A percentile compares a stretch with the other conserved stretches of the same genome.
Evolutionary conservation across 805 yeast genomes (phyloP).

Genomic region (Schwanniomyces polymorphus): DNA sequence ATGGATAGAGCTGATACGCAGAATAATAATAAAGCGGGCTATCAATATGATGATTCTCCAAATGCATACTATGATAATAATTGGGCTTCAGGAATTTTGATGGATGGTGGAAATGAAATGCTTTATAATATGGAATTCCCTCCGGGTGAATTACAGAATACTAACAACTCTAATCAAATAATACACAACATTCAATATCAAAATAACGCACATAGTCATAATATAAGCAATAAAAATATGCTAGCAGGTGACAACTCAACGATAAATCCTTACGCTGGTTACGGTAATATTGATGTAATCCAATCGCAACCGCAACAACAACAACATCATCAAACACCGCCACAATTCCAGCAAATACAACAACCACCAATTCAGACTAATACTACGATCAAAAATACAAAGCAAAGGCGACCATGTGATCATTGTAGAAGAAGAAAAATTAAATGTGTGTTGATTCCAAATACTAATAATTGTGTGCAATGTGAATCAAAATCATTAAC

Average conservation of each 20-base stretch:
- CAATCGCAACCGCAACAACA: background rate
- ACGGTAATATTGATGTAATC: background rate
- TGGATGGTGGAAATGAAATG: slow-evolving; percentile 30
- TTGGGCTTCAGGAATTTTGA: slow-evolving; percentile 35
- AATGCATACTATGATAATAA: slow-evolving; percentile 19
- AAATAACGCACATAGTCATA: slow-evolving; percentile 19
- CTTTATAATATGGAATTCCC: slow-evolving; percentile 34
- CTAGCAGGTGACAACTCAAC: background rate
- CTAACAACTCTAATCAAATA: slow-evolving; percentile 17
- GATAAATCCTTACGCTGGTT: background rate
- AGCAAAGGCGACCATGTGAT: slow-evolving; percentile 71
- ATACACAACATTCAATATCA: slow-evolving; percentile 33
- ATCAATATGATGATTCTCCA: background rate
- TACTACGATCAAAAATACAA: slow-evolving; percentile 14
- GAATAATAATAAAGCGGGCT: background rate
- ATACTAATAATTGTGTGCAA: slow-evolving; percentile 64
- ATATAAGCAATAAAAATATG: background rate
- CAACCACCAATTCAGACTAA: background rate
- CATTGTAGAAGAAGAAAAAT: slow-evolving; percentile 80
- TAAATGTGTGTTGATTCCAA: slow-evolving; percentile 71
- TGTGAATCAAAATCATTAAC: slow-evolving; percentile 73
- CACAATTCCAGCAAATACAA: background rate
- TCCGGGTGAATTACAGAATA: background rate
- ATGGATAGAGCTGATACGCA: background rate
- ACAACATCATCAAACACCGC: background rate